phyloP scores from a whole-genome alignment of 2,329 filamentous ascomycete genomes.

The Trichophyton benhamiae region DNA sequence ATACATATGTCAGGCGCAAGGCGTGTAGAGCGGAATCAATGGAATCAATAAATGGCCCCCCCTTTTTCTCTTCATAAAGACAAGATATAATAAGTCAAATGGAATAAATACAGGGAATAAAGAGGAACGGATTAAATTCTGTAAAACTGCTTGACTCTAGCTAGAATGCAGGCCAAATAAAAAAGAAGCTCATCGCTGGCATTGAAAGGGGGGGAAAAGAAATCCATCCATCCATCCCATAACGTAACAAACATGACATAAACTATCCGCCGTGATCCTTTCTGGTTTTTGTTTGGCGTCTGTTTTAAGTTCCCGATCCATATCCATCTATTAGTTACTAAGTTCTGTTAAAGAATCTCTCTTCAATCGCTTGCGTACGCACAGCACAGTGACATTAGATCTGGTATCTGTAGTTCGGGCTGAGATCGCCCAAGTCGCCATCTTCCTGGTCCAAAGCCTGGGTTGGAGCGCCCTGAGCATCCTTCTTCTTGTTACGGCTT shows the following conservation, averaged over 20 bases:
- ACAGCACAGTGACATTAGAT: slow-evolving; percentile 9
- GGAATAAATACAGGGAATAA: background rate
- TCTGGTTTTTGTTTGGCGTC: background rate
- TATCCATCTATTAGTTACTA: background rate
- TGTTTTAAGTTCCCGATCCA: background rate
- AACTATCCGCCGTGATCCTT: background rate
- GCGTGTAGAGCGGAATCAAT: too few species aligned
- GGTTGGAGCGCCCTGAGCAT: slow-evolving; percentile 17
- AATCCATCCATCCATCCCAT: too few species aligned
- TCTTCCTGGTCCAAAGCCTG: slow-evolving; percentile 20
- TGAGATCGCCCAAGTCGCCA: slow-evolving; percentile 30
- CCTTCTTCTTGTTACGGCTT: slow-evolving; percentile 31
- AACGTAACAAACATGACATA: background rate
- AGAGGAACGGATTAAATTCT: background rate
- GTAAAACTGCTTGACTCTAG: background rate
- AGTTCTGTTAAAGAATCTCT: background rate
- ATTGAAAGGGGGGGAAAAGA: too few species aligned
- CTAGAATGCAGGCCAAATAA: too few species aligned
- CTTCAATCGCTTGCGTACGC: too few species aligned
- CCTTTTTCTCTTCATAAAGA: background rate
- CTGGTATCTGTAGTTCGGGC: slow-evolving; percentile 30
- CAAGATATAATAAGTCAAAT: background rate
- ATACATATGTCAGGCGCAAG: too few species aligned
- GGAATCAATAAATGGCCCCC: too few species aligned
- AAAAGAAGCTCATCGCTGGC: background rate